Evolutionary conservation across 257 asterid genomes (phyloP).

Genomic region (Cinchona pubescens): DNA sequence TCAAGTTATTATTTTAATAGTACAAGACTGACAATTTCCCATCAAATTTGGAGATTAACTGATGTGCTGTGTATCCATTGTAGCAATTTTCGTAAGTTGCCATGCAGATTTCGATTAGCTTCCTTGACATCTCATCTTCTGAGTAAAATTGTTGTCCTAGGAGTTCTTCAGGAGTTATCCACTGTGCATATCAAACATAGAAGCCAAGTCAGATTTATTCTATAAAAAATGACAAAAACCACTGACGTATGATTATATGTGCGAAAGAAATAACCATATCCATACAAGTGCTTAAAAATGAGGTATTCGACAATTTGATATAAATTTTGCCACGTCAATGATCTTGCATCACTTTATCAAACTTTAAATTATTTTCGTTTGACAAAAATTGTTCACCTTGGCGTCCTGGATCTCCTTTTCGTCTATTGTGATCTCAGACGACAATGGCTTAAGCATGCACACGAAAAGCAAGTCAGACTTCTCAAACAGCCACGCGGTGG

Average conservation of each 20-base stretch:
- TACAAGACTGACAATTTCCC: conserved; percentile 34
- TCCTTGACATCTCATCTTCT: conserved; percentile 41
- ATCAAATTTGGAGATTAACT: conserved; percentile 25
- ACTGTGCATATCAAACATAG: conserved; percentile 13
- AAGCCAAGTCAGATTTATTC: no score
- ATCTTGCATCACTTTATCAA: no score
- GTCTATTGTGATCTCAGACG: conserved; percentile 33
- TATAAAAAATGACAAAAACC: no score
- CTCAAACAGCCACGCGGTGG: conserved; percentile 42
- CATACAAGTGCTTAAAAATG: no score
- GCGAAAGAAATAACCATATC: no score
- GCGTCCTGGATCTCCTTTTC: conserved; percentile 39
- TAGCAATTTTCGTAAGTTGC: conserved; percentile 15
- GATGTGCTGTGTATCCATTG: conserved; percentile 1
- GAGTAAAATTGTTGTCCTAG: conserved; percentile 28
- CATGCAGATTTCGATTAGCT: conserved; percentile 31
- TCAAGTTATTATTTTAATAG: conserved; percentile 20
- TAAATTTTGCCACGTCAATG: no score
- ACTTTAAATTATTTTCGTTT: no score
- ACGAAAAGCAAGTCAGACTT: conserved; percentile 44
- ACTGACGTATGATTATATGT: no score
- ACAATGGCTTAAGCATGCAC: conserved; percentile 46
- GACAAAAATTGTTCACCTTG: conserved; percentile 22
- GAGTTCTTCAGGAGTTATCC: conserved; percentile 35
- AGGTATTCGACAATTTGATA: no score